phyloP scores from a whole-genome alignment of 2,329 filamentous ascomycete species.

The Neospermospora avenae region DNA sequence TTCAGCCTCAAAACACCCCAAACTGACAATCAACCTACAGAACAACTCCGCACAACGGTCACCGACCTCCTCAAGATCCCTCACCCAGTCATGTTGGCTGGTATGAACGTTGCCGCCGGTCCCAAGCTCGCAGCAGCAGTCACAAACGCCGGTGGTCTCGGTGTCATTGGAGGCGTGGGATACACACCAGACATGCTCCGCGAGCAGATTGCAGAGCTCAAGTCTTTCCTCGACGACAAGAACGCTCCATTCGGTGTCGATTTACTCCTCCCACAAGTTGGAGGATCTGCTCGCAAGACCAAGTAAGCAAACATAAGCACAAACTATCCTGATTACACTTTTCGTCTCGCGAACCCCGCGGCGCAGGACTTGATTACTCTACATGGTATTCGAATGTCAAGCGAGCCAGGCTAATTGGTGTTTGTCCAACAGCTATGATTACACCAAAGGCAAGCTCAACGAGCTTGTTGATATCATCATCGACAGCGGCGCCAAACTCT shows the following conservation, averaged over 20 bases:
- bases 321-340: neutral
- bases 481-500: constrained; percentile 84
- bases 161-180: constrained; percentile 91
- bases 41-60: constrained; percentile 84
- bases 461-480: constrained; percentile 91
- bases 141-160: constrained; percentile 92
- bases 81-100: constrained; percentile 90
- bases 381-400: neutral
- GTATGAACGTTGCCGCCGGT: constrained; percentile 98
- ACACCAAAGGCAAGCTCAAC: constrained; percentile 97
- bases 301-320: constrained; percentile 70
- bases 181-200: constrained; percentile 97
- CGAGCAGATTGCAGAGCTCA: constrained; percentile 93
- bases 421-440: constrained; percentile 74
- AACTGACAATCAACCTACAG: constrained; percentile 44
- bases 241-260: constrained; percentile 95
- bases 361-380: constrained; percentile 11
- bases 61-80: constrained; percentile 98
- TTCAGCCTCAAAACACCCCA: constrained; percentile 1
- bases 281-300: constrained; percentile 90
- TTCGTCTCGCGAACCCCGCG: constrained; percentile 6
- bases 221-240: constrained; percentile 83
- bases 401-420: constrained; percentile 20
- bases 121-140: constrained; percentile 95
- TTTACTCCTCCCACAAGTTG: constrained; percentile 88